These are phyloP conservation scores for Drosera capensis DNA, from an alignment of 148 eudicot genomes.

Conservation along the genomic window DNA sequence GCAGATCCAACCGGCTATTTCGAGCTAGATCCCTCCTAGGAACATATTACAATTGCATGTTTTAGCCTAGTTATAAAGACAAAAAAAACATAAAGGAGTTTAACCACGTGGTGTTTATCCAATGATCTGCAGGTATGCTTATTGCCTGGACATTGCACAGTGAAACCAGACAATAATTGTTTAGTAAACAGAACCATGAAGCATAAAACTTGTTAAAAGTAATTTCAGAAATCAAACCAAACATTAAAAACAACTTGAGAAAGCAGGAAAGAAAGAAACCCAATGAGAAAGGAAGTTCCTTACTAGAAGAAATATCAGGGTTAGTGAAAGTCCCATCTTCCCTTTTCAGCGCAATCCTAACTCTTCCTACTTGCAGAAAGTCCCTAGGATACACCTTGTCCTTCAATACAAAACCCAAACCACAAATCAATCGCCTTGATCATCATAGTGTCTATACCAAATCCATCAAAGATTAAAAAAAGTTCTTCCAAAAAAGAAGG, in stretches of 20 bases:
- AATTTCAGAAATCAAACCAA: not conserved
- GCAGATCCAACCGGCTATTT: no score
- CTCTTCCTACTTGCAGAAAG: constrained; percentile 84
- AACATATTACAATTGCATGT: no score
- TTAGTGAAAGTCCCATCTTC: constrained; percentile 57
- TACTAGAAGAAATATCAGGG: constrained; percentile 51
- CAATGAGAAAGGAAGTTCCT: not conserved
- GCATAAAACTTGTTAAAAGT: not conserved
- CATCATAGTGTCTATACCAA: not conserved
- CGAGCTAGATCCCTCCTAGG: no score
- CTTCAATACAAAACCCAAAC: constrained; percentile 7
- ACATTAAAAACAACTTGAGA: not conserved
- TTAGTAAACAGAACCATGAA: no score
- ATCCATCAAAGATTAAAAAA: not conserved
- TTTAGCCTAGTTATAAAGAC: no score
- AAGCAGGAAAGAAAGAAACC: not conserved
- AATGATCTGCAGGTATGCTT: no score
- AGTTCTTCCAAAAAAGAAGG: not conserved
- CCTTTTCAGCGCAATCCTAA: constrained; percentile 58
- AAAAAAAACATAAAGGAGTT: no score
- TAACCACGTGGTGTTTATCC: no score
- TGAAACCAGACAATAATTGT: no score
- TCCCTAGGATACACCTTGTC: constrained; percentile 86
- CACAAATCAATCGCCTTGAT: not conserved
- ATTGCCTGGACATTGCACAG: no score